phyloP scores from a whole-genome alignment of 2,329 filamentous ascomycete species.

The Trichoderma sp. region DNA sequence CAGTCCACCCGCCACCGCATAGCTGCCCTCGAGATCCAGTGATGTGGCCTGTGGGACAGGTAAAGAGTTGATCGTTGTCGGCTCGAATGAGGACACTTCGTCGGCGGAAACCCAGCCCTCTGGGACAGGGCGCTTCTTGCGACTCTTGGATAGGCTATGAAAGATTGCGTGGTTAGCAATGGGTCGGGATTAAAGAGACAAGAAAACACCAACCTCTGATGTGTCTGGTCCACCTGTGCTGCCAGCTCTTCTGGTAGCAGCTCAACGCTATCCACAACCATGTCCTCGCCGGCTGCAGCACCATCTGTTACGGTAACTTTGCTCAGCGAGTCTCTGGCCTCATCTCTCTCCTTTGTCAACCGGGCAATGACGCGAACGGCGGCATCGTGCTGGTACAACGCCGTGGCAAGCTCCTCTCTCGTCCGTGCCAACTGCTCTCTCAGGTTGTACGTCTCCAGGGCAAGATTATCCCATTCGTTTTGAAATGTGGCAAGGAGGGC shows the following conservation, averaged over 20 bases:
- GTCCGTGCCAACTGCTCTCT: conserved; percentile 89
- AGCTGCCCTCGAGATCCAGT: conserved; percentile 58
- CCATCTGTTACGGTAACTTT: conserved; percentile 73
- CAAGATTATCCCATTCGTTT: conserved; percentile 96
- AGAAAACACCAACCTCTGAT: conserved; percentile 64
- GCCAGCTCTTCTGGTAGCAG: conserved; percentile 73
- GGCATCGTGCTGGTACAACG: conserved; percentile 95
- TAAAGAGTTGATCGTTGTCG: conserved; percentile 50
- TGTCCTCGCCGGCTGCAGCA: conserved; percentile 72
- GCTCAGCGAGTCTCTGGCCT: conserved; percentile 85
- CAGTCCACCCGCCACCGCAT: conserved; percentile 75
- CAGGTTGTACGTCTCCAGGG: conserved; percentile 88
- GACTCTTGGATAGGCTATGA: conserved; percentile 77
- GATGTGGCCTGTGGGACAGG: conserved; percentile 55
- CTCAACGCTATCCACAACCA: conserved; percentile 83
- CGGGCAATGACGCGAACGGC: conserved; percentile 94
- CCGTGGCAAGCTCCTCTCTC: conserved; percentile 88
- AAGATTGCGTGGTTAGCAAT: conserved; percentile 20
- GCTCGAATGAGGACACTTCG: conserved; percentile 59
- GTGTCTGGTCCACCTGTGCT: conserved; percentile 76
- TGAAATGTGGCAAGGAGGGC: conserved; percentile 93
- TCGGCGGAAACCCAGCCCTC: conserved; percentile 82
- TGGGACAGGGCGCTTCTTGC: conserved; percentile 86
- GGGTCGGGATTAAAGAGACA: conserved; percentile 15
- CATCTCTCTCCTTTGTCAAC: conserved; percentile 87